Evolutionary conservation across 1,139 yeast species (phyloP), one percentile per base, ranked within the genome.

Genomic region (Meyerozyma guilliermondii): DNA sequence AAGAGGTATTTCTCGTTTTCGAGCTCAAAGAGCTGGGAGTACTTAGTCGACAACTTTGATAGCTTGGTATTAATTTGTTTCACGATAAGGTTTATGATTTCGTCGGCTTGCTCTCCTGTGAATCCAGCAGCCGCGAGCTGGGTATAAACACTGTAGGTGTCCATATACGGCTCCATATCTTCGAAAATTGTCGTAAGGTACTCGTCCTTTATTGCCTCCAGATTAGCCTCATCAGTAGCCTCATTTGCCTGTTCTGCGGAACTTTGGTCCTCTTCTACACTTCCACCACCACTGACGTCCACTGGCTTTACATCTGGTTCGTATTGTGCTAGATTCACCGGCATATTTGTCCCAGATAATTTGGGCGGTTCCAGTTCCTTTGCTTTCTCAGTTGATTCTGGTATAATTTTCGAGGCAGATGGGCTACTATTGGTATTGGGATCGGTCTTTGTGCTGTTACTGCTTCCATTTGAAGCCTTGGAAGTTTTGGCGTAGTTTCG

Each of bases 1-100:
- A 89, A 91, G 24, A 92, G 66, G 59, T 92, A 92, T 20, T 80
- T 77, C 54, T 89, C 96, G 55, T 89, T 91, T 49, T 88, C 96
- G 14, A 88, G 68, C 50, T 87, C 95, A 50, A 79, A 78, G 22
- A 67, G 65, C 30, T 87, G 87, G 7, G 88, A 73, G 54, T 78
- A 80, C 47, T 76, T 76, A 2, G 76, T 72, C 29, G 80, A 73
- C 37, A 86, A 67, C 53, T 78, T 77, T 6, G 76, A 66, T 42
- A 89, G 68, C 44, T 83, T 77, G 16, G 72, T 56, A 45, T 78
- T 74, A 43, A 84, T 57, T 42, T 76, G 78, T 7, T 65, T 66
- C 27, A 76, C 65, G 9, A 83, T 59, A 37, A 83, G 59, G 28
- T 66, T 64, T 45, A 83, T 65, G 1, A 84, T 64, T 13, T 73